Conservation (phyloP, 148 eudicot genomes). For the Diospyros lotus region DNA sequence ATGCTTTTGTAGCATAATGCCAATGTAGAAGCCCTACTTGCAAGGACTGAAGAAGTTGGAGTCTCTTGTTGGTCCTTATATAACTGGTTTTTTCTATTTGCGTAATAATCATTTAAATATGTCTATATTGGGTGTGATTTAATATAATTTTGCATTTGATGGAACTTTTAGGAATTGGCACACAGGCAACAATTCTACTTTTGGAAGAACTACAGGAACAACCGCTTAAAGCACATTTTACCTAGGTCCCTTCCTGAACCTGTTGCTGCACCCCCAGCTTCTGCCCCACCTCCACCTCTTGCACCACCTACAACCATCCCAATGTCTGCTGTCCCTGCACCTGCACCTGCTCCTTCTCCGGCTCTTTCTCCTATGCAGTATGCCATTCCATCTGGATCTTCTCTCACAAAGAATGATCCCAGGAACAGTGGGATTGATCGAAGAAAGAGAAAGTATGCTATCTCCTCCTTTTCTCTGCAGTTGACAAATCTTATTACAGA, state of each 20-base stretch:
- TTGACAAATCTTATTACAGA: background rate
- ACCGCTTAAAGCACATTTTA: slow-evolving; percentile 86
- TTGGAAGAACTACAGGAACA: slow-evolving; percentile 95
- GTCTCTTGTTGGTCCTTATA: background rate
- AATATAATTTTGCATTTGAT: slow-evolving; percentile 9
- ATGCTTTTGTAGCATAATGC: slow-evolving; percentile 7
- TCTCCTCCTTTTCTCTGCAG: background rate
- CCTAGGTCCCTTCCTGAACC: slow-evolving; percentile 88
- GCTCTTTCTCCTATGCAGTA: slow-evolving; percentile 81
- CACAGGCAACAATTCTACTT: slow-evolving; percentile 90
- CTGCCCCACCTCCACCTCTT: slow-evolving; percentile 42
- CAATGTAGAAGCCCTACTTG: slow-evolving; percentile 4
- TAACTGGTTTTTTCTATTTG: background rate
- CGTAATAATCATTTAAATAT: background rate
- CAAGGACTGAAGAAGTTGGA: background rate
- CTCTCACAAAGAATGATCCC: slow-evolving; percentile 54
- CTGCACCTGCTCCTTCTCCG: slow-evolving; percentile 40
- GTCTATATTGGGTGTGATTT: slow-evolving; percentile 2
- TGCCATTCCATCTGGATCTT: slow-evolving; percentile 56
- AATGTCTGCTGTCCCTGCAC: slow-evolving; percentile 33
- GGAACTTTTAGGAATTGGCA: slow-evolving; percentile 68
- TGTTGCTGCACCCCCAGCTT: slow-evolving; percentile 41
- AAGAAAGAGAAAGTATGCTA: slow-evolving; percentile 79
- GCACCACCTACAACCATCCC: slow-evolving; percentile 42
- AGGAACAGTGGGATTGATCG: slow-evolving; percentile 65